Evolutionary conservation across 306 rosid species (phyloP), one percentile per base, ranked within the genome.

Genomic region (Fragaria nilgerrensis): DNA sequence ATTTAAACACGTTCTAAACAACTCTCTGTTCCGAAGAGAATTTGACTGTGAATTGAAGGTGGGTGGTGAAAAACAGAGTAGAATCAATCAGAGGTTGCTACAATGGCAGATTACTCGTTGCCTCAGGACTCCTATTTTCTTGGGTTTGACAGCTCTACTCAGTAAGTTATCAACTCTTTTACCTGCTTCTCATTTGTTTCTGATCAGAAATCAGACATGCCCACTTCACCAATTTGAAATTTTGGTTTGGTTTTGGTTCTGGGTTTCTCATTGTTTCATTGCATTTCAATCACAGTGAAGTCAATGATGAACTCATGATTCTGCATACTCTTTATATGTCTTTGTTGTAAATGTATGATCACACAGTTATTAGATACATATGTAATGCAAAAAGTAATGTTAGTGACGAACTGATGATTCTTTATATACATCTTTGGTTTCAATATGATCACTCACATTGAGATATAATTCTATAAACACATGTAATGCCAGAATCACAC

Each of bases 71-170:
- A 5, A 37, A 37, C 41, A 5, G 39, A 36, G 6, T 36, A 36
- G 41, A 37, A 37, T 37, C 41, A 5, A 37, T 15, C 49, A n/a
- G 44, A 74, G 50, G 1, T 59, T 71, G 65, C 49, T 63, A 16
- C 80, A 80, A 95, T 95, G 98, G 97, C 81, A 5, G 90, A 80
- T 39, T 82, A 80, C 64, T 83, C 93, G 70, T 95, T 95, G 64
- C 96, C 97, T 36, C 72, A 16, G 0, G 86, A 84, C 50, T 89
- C 97, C 1, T 90, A 85, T 59, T 95, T 85, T 80, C 96, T 95
- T 56, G 98, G 97, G 72, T 85, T 95, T 48, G 98, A 95, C 74
- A 89, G 96, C 52, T 95, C 98, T 43, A 95, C 98, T 15, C 98
- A 92, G 98, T 95, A 86, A 84, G 93, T 83, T 63, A 0, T 7